Percentiles rank a stretch among this genome's conserved stretches.
These are phyloP conservation scores for Hypoxylon sp. DNA, from an alignment of 2,329 filamentous ascomycete genomes.

Conservation along the genomic window DNA sequence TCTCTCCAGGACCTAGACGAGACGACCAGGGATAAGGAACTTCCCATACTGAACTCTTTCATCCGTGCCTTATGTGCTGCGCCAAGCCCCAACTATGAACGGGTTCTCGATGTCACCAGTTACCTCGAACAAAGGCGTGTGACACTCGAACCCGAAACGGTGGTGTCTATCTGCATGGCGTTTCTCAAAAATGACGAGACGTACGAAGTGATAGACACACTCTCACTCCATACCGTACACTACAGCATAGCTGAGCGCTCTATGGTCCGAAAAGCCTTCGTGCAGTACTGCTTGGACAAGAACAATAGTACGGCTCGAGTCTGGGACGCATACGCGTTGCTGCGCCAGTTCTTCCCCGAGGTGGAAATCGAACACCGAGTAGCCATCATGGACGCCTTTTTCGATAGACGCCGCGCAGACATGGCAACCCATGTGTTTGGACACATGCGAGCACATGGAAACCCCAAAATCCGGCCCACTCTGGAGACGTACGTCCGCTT, in stretches of 20 bases:
- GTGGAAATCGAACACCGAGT: conserved; percentile 75
- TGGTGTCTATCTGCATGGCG: conserved; percentile 77
- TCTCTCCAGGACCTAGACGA: conserved; percentile 69
- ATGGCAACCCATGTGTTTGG: conserved; percentile 90
- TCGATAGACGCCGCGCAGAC: conserved; percentile 79
- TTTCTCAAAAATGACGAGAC: conserved; percentile 82
- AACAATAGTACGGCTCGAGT: conserved; percentile 71
- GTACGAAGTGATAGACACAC: conserved; percentile 82
- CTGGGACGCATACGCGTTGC: conserved; percentile 75
- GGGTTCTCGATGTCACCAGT: conserved; percentile 78
- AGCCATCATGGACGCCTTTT: conserved; percentile 84
- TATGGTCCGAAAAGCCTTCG: conserved; percentile 73
- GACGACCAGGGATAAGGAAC: conserved; percentile 67
- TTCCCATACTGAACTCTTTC: conserved; percentile 76
- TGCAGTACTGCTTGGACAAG: conserved; percentile 74
- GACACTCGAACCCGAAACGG: conserved; percentile 78
- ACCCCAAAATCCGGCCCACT: conserved; percentile 73
- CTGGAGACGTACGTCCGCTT: conserved; percentile 81
- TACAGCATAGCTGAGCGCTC: conserved; percentile 78
- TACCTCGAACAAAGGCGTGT: conserved; percentile 78
- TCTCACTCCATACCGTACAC: conserved; percentile 79
- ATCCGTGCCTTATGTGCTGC: conserved; percentile 75
- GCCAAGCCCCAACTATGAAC: conserved; percentile 73
- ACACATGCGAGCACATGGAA: conserved; percentile 87
- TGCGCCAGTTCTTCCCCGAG: conserved; percentile 74